Conservation (phyloP, 306 rosid genomes). For the Heteromeles arbutifolia region DNA sequence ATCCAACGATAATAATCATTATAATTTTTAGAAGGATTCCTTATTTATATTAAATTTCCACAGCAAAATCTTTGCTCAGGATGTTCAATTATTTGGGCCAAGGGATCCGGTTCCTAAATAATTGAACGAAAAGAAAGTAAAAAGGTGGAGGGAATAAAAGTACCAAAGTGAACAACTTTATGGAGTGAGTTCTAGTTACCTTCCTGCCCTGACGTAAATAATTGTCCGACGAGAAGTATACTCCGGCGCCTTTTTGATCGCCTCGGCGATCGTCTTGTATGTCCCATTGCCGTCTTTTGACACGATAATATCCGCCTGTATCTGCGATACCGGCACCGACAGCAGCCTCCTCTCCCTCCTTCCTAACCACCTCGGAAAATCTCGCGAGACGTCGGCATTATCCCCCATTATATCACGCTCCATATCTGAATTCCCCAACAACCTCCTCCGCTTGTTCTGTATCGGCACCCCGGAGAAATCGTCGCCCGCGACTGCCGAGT, state of each 20-base stretch:
- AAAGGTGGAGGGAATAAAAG: neutral
- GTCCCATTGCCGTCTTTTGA: constrained; percentile 67
- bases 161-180: neutral
- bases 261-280: constrained; percentile 56
- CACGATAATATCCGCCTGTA: constrained; percentile 69
- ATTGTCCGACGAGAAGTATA: constrained; percentile 44
- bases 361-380: constrained; percentile 67
- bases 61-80: no score
- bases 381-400: constrained; percentile 16
- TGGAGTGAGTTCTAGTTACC: constrained; percentile 28
- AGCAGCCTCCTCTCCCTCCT: constrained; percentile 55
- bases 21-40: no score
- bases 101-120: no score
- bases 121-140: no score
- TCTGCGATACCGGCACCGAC: constrained; percentile 36
- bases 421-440: constrained; percentile 22
- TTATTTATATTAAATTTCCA: no score
- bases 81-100: no score
- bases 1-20: no score
- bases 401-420: constrained; percentile 20
- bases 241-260: constrained; percentile 70
- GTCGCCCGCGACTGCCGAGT: constrained; percentile 25
- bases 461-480: constrained; percentile 84
- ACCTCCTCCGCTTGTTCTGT: constrained; percentile 41
- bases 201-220: constrained; percentile 87